Evolutionary conservation across 305 asterid species (phyloP), one percentile per base, ranked within the genome.

Genomic region (Solanum hybrid): DNA sequence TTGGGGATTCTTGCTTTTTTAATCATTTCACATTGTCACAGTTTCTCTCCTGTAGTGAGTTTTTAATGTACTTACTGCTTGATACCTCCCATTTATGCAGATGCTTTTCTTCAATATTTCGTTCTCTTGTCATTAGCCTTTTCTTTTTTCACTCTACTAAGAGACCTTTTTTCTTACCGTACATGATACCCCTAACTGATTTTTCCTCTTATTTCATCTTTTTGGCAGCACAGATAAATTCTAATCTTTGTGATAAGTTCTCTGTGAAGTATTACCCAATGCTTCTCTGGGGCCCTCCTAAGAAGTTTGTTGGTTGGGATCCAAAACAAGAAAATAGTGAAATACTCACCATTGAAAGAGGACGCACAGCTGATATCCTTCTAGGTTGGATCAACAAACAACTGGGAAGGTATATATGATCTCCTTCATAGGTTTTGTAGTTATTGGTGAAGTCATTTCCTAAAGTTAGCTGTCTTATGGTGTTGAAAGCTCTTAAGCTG

Each of bases 191-290:
- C 76, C 88, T 84, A 57, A 51, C 88, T 84, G 88, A 84, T 84
- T 17, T 51, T 84, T 51, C 41, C 76, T 51, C 76, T 51, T 10
- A 84, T 51, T 8, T 84, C 29, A 31, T 57, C 88, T 84, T 84
- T 84, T 84, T 84, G 88, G 88, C 88, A 51, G 84, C 89, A 38
- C 81, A 88, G 85, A 77, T 88, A 88, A 88, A 88, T 75, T 57
- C 83, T 26, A 77, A 88, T 75, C 89, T 88, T 75, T 88, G 89
- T 88, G 89, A 88, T 75, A 88, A 77, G 89, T 88, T 88, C 89
- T 88, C 89, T 26, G 89, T 75, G 83, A 88, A 26, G 81, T 65
- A 88, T n/a, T 88, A 88, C 75, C 89, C 89, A 2, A 73, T 88
- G 85, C 73, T 88, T 75, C 39, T 88, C 10, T 88, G 89, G 89